These are phyloP conservation scores for Malassezia slooffiae DNA, from an alignment of 1,284 basidiomycete species.

Conservation along the genomic window DNA sequence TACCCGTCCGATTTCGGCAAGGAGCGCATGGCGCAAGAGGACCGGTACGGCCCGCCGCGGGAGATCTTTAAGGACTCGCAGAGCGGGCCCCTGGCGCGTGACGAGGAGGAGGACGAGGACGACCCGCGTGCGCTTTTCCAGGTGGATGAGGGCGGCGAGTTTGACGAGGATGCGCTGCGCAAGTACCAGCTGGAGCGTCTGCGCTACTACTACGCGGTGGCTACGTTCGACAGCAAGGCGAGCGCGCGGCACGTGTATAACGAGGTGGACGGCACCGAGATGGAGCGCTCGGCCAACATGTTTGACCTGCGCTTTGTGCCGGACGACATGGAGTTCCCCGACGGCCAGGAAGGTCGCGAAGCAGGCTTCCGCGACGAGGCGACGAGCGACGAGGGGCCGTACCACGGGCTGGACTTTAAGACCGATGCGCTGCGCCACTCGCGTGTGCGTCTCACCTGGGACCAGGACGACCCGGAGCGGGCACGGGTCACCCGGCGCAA, in stretches of 20 bases:
- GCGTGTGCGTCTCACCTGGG: conserved; percentile 96
- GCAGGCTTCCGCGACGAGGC: conserved; percentile 59
- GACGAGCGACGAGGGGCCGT: conserved; percentile 55
- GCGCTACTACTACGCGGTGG: conserved; percentile 91
- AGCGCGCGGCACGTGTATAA: conserved; percentile 70
- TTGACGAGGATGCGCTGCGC: conserved; percentile 73
- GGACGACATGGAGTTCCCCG: conserved; percentile 70
- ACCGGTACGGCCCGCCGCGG: conserved; percentile 74
- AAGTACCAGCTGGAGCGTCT: conserved; percentile 88
- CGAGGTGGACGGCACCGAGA: conserved; percentile 86
- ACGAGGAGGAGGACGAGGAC: conserved; percentile 57
- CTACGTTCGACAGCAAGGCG: conserved; percentile 70
- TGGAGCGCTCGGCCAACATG: conserved; percentile 91
- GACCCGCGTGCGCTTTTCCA: conserved; percentile 45
- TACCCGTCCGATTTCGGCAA: conserved; percentile 92
- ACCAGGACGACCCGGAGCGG: conserved; percentile 89
- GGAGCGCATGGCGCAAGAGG: conserved; percentile 73
- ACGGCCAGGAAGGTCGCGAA: conserved; percentile 64
- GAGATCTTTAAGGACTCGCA: conserved; percentile 60
- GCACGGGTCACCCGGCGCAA: conserved; percentile 54
- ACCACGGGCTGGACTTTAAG: conserved; percentile 78
- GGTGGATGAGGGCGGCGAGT: conserved; percentile 45
- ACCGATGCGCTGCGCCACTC: conserved; percentile 87
- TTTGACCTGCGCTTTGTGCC: conserved; percentile 63
- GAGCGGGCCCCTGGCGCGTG: no score